phyloP scores from a whole-genome alignment of 225 moss, liverwort and hornwort species.

The Climacium dendroides region DNA sequence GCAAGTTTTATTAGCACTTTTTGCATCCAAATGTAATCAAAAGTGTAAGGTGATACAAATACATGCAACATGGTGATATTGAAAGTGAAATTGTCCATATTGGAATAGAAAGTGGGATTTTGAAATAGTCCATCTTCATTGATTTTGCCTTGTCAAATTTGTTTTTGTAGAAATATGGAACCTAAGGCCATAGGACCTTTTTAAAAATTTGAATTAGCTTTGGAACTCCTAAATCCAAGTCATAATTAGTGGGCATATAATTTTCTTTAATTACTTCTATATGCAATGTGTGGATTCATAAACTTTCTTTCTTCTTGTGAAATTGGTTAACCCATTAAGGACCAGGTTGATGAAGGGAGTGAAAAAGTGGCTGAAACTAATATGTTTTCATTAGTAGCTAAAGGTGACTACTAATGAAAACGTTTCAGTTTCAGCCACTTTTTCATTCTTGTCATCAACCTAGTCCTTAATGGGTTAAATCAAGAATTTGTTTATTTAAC shows the following conservation, averaged over 20 bases:
- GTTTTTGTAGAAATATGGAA: background rate
- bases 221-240: background rate
- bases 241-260: rapidly evolving
- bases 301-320: background rate
- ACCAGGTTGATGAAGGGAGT: too few species aligned
- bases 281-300: too few species aligned
- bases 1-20: background rate
- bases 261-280: background rate
- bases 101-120: background rate
- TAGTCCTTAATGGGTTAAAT: too few species aligned
- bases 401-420: too few species aligned
- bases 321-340: too few species aligned
- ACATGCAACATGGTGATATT: background rate
- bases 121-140: background rate
- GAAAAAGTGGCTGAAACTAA: too few species aligned
- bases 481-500: background rate
- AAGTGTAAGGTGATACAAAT: background rate
- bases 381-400: too few species aligned
- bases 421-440: too few species aligned
- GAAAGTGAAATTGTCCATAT: background rate
- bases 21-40: background rate
- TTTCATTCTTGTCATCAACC: too few species aligned
- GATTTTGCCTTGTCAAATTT: background rate
- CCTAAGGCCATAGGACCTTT: rapidly evolving
- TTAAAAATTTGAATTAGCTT: background rate